Conservation (phyloP, 139 green algal genomes). For the Tetradesmus obliquus region DNA sequence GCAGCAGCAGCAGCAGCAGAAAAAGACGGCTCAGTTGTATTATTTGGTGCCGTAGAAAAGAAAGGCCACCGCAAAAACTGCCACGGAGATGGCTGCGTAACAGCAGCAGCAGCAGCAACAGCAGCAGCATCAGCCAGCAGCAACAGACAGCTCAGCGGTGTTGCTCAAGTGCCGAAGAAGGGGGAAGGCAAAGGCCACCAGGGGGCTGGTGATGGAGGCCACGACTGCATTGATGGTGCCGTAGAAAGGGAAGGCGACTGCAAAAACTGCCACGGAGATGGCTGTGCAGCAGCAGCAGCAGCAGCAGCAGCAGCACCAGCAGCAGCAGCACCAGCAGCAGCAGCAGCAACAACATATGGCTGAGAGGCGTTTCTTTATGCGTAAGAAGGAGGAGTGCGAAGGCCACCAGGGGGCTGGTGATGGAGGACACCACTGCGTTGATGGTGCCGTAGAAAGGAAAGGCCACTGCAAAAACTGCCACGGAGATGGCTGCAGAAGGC, state of each 20-base stretch:
- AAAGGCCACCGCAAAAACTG: too few relatives aligned
- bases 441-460: slow-evolving; percentile 47
- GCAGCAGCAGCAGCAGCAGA: background rate
- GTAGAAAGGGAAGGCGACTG: slow-evolving; percentile 41
- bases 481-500: background rate
- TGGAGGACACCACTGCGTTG: slow-evolving; percentile 32
- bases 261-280: slow-evolving; percentile 5
- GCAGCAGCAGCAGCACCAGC: background rate
- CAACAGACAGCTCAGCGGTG: too few relatives aligned
- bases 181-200: slow-evolving; percentile 45
- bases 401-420: slow-evolving; percentile 39
- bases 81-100: background rate
- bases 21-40: too few relatives aligned
- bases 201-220: slow-evolving; percentile 32
- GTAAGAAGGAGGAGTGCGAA: slow-evolving; percentile 25
- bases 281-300: slow-evolving; percentile 3
- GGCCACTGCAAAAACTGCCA: slow-evolving; percentile 31
- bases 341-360: too few relatives aligned
- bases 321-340: background rate
- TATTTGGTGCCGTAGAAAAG: too few relatives aligned
- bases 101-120: background rate
- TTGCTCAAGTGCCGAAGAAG: too few relatives aligned
- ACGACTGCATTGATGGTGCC: slow-evolving; percentile 46
- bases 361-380: too few relatives aligned
- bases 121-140: background rate